Conservation (phyloP, 352 stramenopile species). For the Saprolegnia parasitica region DNA sequence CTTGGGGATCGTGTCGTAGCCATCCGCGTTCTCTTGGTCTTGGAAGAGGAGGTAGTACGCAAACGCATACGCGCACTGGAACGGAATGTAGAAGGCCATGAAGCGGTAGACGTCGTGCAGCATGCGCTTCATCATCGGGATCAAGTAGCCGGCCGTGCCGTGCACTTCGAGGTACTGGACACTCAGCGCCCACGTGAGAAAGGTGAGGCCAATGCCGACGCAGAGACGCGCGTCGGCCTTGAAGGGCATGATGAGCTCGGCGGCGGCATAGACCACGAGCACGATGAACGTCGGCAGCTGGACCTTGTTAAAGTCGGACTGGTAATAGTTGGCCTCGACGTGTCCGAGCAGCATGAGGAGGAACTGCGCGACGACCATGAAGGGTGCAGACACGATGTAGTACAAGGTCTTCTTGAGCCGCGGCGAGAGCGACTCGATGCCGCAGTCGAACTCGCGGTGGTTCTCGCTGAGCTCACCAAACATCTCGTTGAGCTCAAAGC, state of each 20-base stretch:
- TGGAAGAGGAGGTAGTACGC: conserved; percentile 21
- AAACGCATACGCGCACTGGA: conserved; percentile 13
- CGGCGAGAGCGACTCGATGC: not conserved
- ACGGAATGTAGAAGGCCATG: conserved; percentile 11
- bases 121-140: conserved; percentile 20
- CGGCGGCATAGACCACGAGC: not conserved
- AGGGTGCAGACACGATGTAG: conserved; percentile 3
- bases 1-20: not conserved
- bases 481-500: conserved; percentile 14
- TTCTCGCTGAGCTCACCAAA: not conserved
- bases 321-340: conserved; percentile 9
- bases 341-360: not conserved
- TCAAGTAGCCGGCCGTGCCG: conserved; percentile 4
- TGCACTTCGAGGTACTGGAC: conserved; percentile 21
- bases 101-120: conserved; percentile 19
- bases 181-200: conserved; percentile 4
- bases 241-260: not conserved
- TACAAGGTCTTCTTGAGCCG: not conserved
- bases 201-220: not conserved
- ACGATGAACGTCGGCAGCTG: conserved; percentile 3
- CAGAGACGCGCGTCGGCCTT: not conserved
- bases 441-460: not conserved
- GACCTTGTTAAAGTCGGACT: conserved; percentile 11
- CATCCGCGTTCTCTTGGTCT: not conserved
- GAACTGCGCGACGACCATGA: conserved; percentile 1